Evolutionary conservation across 1,284 basidiomycete genomes (phyloP), one percentile per base, ranked within the genome.

Genomic region (Apiotrichum domesticum): DNA sequence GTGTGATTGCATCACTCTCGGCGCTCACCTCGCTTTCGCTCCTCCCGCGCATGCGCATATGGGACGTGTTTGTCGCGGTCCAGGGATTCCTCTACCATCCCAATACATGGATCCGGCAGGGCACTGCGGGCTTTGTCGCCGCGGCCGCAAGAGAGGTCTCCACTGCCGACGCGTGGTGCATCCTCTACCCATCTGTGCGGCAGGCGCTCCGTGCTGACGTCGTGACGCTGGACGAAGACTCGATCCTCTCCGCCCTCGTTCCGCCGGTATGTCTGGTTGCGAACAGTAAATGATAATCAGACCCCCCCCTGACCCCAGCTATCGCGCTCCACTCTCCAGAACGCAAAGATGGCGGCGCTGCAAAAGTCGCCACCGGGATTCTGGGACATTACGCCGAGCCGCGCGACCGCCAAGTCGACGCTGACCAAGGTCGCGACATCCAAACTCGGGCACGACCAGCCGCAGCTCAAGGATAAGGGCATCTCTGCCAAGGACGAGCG

Each of bases 41-140:
- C 4, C 87, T 98, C 72, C 86, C 89, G 69, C 90, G 92, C 70
- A 87, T 88, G 82, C 83, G 87, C n/a, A 85, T 96, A 46, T 94
- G 93, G 90, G 92, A 98, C 62, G 79, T 97, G 39, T 88, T 96
- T 81, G 88, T 85, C 54, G 84, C 86, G 0, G 87, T 88, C 0
- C 79, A 91, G 7, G 89, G 90, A 1, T 94, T 98, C 70, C 77
- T 98, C 42, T 95, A 90, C 66, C 96, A 99, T 74, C 95, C 96
- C 0, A 95, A 97, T 73, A 77, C 85, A n/a, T 98, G 95, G 94
- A 89, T 98, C 67, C 81, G 91, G 58, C 90, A 97, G 80, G 88
- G 92, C 87, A 54, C 92, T 4, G 86, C 86, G 6, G 86, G 88
- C 0, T 90, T 97, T 69, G 87, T 98, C 47, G 85, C 90, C 0